These are phyloP conservation scores for Zea luxurians DNA, from an alignment of 176 grass and related monocot species.

Conservation along the genomic window DNA sequence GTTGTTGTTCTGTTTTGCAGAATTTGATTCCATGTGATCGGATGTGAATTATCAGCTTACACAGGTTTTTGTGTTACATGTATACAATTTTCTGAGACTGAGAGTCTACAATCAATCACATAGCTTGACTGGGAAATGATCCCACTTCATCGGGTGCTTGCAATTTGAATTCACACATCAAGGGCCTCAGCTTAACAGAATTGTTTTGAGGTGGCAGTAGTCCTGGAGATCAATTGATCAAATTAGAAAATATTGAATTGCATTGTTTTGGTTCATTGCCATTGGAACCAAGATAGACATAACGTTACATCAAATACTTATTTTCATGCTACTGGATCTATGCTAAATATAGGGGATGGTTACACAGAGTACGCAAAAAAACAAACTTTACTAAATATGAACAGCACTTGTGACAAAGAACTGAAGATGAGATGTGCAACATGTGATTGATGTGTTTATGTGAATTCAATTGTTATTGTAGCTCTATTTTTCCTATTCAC, in stretches of 20 bases:
- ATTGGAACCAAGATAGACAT: background rate
- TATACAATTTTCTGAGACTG: background rate
- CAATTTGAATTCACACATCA: background rate
- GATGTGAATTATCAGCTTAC: background rate
- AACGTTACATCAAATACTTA: background rate
- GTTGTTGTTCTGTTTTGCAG: background rate
- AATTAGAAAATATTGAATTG: constrained; percentile 7
- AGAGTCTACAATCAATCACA: background rate
- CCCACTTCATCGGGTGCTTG: background rate
- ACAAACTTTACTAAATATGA: background rate
- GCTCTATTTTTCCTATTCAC: constrained; percentile 14
- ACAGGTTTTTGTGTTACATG: background rate
- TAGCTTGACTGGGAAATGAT: constrained; percentile 10
- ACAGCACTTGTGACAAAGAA: background rate
- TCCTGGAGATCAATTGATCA: constrained; percentile 5
- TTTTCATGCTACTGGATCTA: background rate
- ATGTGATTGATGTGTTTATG: background rate
- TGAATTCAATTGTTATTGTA: background rate
- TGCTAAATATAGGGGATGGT: constrained; percentile 28
- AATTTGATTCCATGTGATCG: background rate
- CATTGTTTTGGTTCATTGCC: background rate
- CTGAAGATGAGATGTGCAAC: background rate
- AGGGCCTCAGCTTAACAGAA: background rate
- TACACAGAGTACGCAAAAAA: background rate
- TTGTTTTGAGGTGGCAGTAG: background rate